A percentile compares a stretch with the other conserved stretches of the same genome.
phyloP scores from a whole-genome alignment of 345 rosid genomes.

The Streptanthus diversifolius region DNA sequence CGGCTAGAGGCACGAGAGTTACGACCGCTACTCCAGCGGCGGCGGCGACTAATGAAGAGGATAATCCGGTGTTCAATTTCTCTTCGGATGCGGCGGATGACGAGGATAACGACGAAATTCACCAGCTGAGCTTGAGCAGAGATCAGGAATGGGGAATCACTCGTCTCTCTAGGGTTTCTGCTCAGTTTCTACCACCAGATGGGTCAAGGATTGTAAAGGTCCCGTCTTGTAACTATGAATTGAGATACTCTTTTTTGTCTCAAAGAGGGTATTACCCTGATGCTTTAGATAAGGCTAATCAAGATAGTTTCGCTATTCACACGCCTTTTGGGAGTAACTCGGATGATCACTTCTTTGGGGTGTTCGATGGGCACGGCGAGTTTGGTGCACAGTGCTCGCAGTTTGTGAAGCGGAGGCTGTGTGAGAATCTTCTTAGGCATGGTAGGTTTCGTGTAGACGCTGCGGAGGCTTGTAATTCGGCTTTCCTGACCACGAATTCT shows the following conservation, averaged over 20 bases:
- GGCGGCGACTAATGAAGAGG: constrained; percentile 25
- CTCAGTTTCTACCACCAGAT: constrained; percentile 87
- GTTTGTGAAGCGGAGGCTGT: constrained; percentile 67
- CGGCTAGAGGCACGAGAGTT: neutral
- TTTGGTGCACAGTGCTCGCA: constrained; percentile 90
- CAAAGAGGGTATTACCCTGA: constrained; percentile 97
- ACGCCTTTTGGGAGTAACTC: constrained; percentile 73
- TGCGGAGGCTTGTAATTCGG: constrained; percentile 68
- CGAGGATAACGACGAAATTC: constrained; percentile 51
- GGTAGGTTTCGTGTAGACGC: constrained; percentile 59
- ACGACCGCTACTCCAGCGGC: neutral
- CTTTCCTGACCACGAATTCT: constrained; percentile 60
- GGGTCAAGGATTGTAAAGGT: constrained; percentile 70
- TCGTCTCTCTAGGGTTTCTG: constrained; percentile 82
- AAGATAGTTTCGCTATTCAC: constrained; percentile 93
- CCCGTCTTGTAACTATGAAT: constrained; percentile 57
- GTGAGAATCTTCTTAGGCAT: constrained; percentile 81
- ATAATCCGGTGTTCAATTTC: constrained; percentile 51
- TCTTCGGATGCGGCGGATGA: constrained; percentile 46
- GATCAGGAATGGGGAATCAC: constrained; percentile 72
- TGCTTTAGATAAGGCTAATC: constrained; percentile 92
- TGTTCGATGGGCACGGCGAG: constrained; percentile 98
- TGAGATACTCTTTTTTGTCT: constrained; percentile 72
- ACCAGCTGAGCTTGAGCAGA: constrained; percentile 36
- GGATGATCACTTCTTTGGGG: constrained; percentile 83